phyloP scores from a whole-genome alignment of 257 asterid species.

The Solanum corneliomulleri region DNA sequence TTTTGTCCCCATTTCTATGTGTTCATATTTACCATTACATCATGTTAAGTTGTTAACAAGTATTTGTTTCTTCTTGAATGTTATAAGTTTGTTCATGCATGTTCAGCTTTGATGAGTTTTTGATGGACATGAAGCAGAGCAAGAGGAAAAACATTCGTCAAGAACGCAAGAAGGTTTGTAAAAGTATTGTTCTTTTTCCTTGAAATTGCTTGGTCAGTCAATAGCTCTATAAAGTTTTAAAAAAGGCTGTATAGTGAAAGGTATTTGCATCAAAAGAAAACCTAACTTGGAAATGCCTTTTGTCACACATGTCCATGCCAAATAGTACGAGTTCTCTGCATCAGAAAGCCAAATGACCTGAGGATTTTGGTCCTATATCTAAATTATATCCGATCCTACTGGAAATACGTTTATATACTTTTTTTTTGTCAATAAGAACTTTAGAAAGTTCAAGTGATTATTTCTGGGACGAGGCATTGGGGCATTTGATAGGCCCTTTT shows the following conservation, averaged over 20 bases:
- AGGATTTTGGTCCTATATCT: neutral
- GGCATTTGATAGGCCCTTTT: neutral
- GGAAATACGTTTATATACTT: neutral
- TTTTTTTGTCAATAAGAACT: neutral
- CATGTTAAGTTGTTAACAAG: neutral
- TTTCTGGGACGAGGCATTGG: neutral
- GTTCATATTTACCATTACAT: neutral
- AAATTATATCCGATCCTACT: neutral
- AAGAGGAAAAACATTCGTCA: constrained; percentile 95
- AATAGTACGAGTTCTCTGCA: neutral
- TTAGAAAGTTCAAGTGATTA: neutral
- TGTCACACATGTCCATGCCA: neutral
- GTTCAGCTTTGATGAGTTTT: constrained; percentile 86
- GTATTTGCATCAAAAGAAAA: neutral
- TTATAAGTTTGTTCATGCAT: neutral
- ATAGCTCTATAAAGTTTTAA: neutral
- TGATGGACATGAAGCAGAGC: constrained; percentile 97
- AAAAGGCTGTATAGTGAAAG: neutral
- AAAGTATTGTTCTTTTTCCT: neutral
- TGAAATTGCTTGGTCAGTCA: neutral
- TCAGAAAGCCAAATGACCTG: neutral
- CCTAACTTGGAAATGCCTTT: neutral
- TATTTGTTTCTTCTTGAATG: neutral
- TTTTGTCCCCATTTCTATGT: neutral
- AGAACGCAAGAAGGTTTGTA: constrained; percentile 86